Base-by-base conservation (phyloP, 352 stramenopile genomes). In the Globisporangium paddicum region DNA sequence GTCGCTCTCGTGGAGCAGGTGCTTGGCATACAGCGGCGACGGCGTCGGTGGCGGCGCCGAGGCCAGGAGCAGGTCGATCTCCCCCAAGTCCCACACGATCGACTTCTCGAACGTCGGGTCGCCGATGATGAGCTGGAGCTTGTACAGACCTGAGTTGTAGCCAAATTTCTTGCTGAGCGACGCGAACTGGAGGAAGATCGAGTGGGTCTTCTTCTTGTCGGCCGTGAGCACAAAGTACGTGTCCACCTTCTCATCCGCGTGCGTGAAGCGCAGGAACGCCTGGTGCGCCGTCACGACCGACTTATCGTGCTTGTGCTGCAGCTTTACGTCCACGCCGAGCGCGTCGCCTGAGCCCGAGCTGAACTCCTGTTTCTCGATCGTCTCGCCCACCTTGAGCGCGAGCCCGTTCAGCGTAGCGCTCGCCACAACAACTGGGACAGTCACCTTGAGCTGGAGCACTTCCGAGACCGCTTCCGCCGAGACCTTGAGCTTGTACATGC, bases 11-110 rank as follows among this genome's bases (percentile, higher is more conserved):
- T 96, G 66, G 25, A 95, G 72, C 51, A 96, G 72, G 40, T 81
- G 69, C 66, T 93, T 95, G 35, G 86, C 77, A 71, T 96, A 96
- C 16, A 96, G 73, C 38, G 86, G 83, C n/a, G 82, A 91, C 5
- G 79, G 72, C 25, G 71, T 72, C 47, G 73, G 62, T 25, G 84
- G 81, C 28, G 82, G 81, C 40, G 69, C 77, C 3, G 80, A 76
- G 16, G 58, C 78, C 40, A 96, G 74, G 57, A 82, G 66, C 40
- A 96, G 69, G 42, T 89, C 69, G 21, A 95, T 73, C 10, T 58
- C 54, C 47, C 88, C 88, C 4, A 96, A 56, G 23, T 89, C 65
- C 65, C 81, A 90, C 50, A 88, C 75, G 37, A 95, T 72, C 2
- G 82, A 71, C 55, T 80, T 77, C 69, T 92, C 78, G 46, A 95